phyloP scores from a whole-genome alignment of 768 basidiomycete genomes.

The Terana coerulea region DNA sequence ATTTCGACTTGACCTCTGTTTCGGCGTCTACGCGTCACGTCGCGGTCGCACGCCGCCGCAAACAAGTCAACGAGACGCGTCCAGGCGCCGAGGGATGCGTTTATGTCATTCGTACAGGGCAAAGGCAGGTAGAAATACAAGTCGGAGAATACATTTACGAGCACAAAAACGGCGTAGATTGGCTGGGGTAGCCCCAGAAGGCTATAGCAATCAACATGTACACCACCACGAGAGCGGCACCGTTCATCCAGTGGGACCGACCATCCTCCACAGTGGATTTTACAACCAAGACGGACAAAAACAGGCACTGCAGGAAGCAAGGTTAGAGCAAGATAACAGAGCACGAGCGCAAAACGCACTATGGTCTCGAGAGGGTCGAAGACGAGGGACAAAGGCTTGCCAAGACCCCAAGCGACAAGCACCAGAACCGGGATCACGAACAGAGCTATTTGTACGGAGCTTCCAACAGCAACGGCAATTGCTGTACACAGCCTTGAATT shows the following conservation, averaged over 20 bases:
- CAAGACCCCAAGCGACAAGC: conserved; percentile 13
- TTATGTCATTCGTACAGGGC: not conserved
- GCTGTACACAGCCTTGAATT: not conserved
- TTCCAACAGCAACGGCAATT: conserved; percentile 11
- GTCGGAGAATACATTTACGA: not conserved
- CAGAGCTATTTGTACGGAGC: conserved; percentile 15
- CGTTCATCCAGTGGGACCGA: conserved; percentile 14
- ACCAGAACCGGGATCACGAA: conserved; percentile 15
- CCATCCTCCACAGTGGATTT: conserved; percentile 15
- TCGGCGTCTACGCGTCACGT: conserved; percentile 14
- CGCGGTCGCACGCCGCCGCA: conserved; percentile 9
- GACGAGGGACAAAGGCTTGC: conserved; percentile 11
- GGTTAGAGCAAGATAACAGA: not conserved
- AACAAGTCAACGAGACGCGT: conserved; percentile 1
- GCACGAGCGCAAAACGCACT: not conserved
- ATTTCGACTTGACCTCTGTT: not conserved
- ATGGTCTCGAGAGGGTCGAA: conserved; percentile 16
- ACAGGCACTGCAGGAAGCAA: conserved; percentile 9
- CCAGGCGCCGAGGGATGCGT: not conserved
- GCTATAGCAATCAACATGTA: conserved; percentile 14
- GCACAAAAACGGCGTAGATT: not conserved
- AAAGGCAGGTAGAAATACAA: not conserved
- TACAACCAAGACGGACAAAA: conserved; percentile 13
- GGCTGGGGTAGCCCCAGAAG: conserved; percentile 13
- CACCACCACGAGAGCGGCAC: conserved; percentile 3